phyloP scores from a whole-genome alignment of 2,329 filamentous ascomycete genomes.

The Scedosporium apiospermum region DNA sequence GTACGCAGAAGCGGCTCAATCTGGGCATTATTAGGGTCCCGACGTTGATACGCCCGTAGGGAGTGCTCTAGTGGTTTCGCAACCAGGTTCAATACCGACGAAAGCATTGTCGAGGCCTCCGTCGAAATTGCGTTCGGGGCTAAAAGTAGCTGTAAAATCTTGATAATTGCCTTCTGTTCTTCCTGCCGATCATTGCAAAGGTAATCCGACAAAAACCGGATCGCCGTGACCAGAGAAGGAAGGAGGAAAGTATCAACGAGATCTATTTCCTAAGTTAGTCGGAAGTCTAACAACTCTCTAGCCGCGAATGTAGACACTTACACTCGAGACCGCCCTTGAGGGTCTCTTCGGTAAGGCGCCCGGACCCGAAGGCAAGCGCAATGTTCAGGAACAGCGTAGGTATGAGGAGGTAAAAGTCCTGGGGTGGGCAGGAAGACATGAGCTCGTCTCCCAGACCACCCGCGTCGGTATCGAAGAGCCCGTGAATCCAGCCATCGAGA shows the following conservation, averaged over 20 bases:
- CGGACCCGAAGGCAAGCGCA: conserved; percentile 57
- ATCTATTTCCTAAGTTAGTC: conserved; percentile 33
- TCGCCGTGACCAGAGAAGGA: conserved; percentile 66
- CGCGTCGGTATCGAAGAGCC: conserved; percentile 65
- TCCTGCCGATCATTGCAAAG: conserved; percentile 55
- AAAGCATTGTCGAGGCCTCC: conserved; percentile 62
- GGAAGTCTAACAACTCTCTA: not conserved
- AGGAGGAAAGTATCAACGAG: conserved; percentile 71
- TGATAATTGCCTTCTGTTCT: conserved; percentile 59
- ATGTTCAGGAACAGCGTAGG: conserved; percentile 71
- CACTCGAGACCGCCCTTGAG: conserved; percentile 70
- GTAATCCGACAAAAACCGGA: conserved; percentile 61
- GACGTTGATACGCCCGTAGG: conserved; percentile 55
- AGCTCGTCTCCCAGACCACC: conserved; percentile 69
- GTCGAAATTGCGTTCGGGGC: conserved; percentile 59
- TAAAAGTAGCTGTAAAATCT: conserved; percentile 65
- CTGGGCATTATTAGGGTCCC: conserved; percentile 57
- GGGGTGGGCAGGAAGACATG: conserved; percentile 72
- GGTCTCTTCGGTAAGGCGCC: conserved; percentile 56
- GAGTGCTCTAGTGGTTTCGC: conserved; percentile 60
- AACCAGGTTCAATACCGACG: conserved; percentile 61
- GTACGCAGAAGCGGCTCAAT: conserved; percentile 60
- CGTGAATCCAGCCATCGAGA: conserved; percentile 65
- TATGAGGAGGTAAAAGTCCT: conserved; percentile 72
- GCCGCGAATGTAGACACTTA: conserved; percentile 28